Conservation (phyloP, 2,329 filamentous ascomycete species). For the Trichophyton schoenleinii region DNA sequence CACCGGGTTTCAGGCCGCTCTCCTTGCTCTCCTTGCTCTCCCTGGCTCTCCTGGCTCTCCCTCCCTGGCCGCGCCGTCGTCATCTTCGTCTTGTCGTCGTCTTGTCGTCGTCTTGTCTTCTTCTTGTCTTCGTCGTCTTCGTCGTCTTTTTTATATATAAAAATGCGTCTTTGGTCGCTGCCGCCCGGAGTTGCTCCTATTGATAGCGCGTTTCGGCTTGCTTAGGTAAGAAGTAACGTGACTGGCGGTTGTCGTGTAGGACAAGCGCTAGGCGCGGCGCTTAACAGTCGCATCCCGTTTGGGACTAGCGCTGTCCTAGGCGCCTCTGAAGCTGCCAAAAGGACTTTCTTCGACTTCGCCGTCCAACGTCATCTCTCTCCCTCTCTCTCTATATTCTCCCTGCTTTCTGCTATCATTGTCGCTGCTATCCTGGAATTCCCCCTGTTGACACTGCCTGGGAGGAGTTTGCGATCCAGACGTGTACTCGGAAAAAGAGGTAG, state of each 20-base stretch:
- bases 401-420: not conserved
- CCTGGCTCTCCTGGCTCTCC: not conserved
- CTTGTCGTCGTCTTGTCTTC: not conserved
- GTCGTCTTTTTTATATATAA: not conserved
- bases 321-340: not conserved
- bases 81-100: not conserved
- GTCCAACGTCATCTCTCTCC: not conserved
- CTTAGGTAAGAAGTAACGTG: slow-evolving; percentile 1
- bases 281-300: not conserved
- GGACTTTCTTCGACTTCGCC: not conserved
- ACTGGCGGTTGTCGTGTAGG: not conserved
- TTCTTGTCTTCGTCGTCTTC: not conserved
- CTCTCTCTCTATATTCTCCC: not conserved
- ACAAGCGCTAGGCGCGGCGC: not conserved
- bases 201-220: not conserved
- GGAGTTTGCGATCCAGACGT: not conserved
- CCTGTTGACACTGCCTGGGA: not conserved
- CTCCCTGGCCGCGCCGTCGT: not conserved
- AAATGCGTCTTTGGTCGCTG: not conserved
- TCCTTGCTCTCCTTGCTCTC: not conserved
- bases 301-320: not conserved
- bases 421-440: not conserved
- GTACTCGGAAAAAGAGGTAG: not conserved
- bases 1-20: not conserved
- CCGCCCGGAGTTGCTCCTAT: not conserved